Evolutionary conservation across 495 filamentous ascomycete species (phyloP).

Genomic region (Tuber indicum): DNA sequence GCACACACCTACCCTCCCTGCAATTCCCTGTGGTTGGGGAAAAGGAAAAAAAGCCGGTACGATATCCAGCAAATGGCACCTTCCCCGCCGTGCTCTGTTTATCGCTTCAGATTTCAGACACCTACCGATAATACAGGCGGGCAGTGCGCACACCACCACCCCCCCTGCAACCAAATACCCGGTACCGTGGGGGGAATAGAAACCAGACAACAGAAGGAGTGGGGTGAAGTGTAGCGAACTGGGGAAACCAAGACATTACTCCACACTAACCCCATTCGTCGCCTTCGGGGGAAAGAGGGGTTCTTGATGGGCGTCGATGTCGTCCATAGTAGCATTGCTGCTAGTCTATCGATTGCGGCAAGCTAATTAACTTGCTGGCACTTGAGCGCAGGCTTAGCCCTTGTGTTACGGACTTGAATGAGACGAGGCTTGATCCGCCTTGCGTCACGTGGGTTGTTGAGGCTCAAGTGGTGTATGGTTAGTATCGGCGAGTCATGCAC

Average conservation of each 20-base stretch:
- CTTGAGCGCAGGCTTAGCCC: background rate
- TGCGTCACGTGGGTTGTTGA: background rate
- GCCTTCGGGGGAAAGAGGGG: background rate
- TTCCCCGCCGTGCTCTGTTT: background rate
- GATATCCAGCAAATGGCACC: background rate
- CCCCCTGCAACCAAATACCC: background rate
- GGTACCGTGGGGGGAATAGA: background rate
- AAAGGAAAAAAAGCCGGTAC: background rate
- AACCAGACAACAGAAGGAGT: background rate
- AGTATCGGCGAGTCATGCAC: background rate
- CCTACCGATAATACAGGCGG: background rate
- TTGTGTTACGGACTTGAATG: background rate
- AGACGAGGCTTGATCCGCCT: background rate
- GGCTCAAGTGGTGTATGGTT: background rate
- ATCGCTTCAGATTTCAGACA: background rate
- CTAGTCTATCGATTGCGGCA: background rate
- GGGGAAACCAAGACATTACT: background rate
- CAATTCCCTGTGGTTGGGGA: background rate
- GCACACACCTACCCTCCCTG: background rate
- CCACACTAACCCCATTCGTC: background rate
- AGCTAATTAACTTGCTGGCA: background rate
- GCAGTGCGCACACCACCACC: background rate
- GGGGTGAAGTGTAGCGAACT: background rate
- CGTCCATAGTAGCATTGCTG: background rate
- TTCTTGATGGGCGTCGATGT: background rate